phyloP scores from a whole-genome alignment of 495 filamentous ascomycete genomes.

The Lasiosphaeria hispida region DNA sequence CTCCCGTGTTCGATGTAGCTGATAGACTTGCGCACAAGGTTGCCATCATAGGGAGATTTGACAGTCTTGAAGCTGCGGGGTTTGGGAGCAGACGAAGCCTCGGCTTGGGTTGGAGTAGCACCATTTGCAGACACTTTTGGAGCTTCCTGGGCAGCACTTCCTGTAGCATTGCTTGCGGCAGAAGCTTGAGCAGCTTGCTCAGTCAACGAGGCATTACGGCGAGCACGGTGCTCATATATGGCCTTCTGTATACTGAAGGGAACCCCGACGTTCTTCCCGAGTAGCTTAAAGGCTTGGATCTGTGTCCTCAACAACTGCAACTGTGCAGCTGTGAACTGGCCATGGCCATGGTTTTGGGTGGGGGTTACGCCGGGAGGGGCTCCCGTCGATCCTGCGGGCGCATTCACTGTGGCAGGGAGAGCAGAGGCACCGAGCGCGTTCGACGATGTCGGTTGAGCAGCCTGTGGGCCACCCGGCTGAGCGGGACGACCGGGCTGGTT shows the following conservation, averaged over 20 bases:
- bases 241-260: conserved; percentile 70
- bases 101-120: conserved; percentile 29
- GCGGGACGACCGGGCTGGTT: conserved; percentile 33
- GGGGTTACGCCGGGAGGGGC: conserved; percentile 19
- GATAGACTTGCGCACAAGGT: conserved; percentile 56
- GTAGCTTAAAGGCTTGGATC: conserved; percentile 76
- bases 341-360: conserved; percentile 14
- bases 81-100: conserved; percentile 27
- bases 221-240: conserved; percentile 69
- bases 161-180: conserved; percentile 47
- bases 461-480: conserved; percentile 28
- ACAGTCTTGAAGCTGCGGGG: conserved; percentile 53
- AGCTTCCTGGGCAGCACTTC: conserved; percentile 51
- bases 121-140: conserved; percentile 36
- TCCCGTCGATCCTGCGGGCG: conserved; percentile 34
- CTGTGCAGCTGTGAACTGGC: conserved; percentile 67
- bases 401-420: conserved; percentile 34
- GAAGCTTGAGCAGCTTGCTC: conserved; percentile 46
- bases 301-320: conserved; percentile 69
- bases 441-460: conserved; percentile 32
- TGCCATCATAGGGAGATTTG: conserved; percentile 61
- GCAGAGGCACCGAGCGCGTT: conserved; percentile 35
- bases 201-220: conserved; percentile 55
- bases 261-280: conserved; percentile 77
- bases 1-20: conserved; percentile 74